Base-by-base conservation (phyloP, 2,329 filamentous ascomycete species). In the Penicillium sp. region DNA sequence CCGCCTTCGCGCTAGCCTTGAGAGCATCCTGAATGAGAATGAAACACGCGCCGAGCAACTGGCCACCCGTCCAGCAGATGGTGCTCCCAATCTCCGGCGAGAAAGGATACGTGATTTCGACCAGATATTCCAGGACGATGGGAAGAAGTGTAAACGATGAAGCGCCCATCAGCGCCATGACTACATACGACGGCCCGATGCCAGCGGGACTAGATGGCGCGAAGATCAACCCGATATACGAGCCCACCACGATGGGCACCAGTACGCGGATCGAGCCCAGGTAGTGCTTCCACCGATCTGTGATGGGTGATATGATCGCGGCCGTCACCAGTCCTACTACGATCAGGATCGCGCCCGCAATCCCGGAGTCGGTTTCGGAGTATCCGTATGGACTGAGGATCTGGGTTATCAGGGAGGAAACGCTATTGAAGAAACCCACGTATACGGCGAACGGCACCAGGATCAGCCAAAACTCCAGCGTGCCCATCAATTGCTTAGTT, bases 371-470 rank as follows among this genome's bases (percentile, higher is more conserved):
- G 56, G 86, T 86, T 67, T 95, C 87, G 51, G 75, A 80, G 78
- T 89, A 95, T 62, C 83, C 87, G 72, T 96, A 92, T 0, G 93
- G 93, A 33, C 81, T 76, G 56, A 97, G 81, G 66, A 97, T 88
- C 66, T 96, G 92, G 74, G 92, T 95, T 8, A 97, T 78, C 1
- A 97, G 81, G 1, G 87, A 87, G 43, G 90, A 95, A 58, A 91
- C 77, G 58, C 87, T 87, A 78, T 97, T 97, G 83, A 98, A 98
- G 74, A 93, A 86, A 61, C 87, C 90, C 53, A 95, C 88, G 69
- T 90, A 95, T 61, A 91, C 72, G 56, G 81, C 74, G 72, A 92
- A 97, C n/a, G 91, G 86, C 52, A 91, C 62, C 53, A 91, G 75
- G 57, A 96, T 72, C 55, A 95, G 79, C 79, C 84, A 95, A 70